Evolutionary conservation across 108 stramenopile species (phyloP), one percentile per base, ranked within the genome.

Genomic region (Mayamaea pseudoterrestris): DNA sequence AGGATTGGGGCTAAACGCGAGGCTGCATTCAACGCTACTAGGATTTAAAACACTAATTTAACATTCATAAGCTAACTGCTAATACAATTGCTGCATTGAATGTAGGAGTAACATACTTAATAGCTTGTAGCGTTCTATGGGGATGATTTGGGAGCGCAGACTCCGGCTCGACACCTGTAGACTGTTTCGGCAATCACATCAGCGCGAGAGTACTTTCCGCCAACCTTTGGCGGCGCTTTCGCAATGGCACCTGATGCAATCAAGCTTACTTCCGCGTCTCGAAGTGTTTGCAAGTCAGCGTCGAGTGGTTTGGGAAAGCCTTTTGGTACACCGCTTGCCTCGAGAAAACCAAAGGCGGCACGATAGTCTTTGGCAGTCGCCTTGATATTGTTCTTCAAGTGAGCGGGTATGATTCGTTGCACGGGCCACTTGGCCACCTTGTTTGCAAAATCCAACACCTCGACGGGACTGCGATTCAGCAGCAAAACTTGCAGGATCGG

Each of bases 401-500:
- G 94, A 1, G 83, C 83, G 5, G 93, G 91, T 22, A 96, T 88
- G 30, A 96, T 90, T 24, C 91, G 63, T 32, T 66, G 47, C 50
- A 94, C 73, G 0, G 60, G 61, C 89, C 89, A 94, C 35, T 77
- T 65, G 6, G 83, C 58, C 13, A 96, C 89, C 30, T 61, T 50
- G 40, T 90, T 80, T 7, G 88, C 70, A 65, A 90, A 94, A 53
- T 91, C 93, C 30, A 89, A 57, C 0, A 75, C 72, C 44, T 89
- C 82, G 22, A 80, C 66, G 1, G 83, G 93, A 44, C 80, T 69
- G 21, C 95, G 64, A 68, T 93, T 90, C 27, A 94, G 52, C 28
- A 96, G 85, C 30, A 94, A 65, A 27, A 73, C 74, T 65, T 94
- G 93, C 26, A 96, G 57, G 48, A 96, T 96, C 9, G 95, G 95